Base-by-base conservation (phyloP, 2,329 filamentous ascomycete species). In the Penicillium hesseltinei region DNA sequence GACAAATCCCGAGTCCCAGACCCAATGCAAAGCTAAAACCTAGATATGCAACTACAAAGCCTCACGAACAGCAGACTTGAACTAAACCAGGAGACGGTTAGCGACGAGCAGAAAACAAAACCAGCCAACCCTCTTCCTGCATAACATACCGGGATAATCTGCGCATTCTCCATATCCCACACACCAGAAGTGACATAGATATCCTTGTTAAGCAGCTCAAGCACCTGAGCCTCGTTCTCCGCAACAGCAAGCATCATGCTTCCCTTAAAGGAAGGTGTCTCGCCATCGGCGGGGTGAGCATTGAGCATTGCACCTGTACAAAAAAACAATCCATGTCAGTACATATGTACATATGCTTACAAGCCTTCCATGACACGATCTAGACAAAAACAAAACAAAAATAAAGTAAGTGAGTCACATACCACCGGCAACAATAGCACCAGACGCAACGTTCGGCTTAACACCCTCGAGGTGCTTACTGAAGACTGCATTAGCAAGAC, bases 101-200 rank as follows among this genome's bases (percentile, higher is more conserved):
- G 56, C 55, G 59, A 38, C 5, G 10, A 35, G 3, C n/a, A 33
- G 8, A 5, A 21, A 11, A 15, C 2, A 29, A 35, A 35, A 25
- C 4, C 43, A 42, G 9, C n/a, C 19, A 27, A 4, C 13, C 10
- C 19, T 48, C 10, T 29, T 13, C 6, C 10, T 10, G 21, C 5
- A 0, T 13, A 43, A 71, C 71, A 54, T 66, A 75, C 73, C 57
- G 70, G 69, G 66, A 72, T 73, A 57, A 79, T 73, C 67, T 77
- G 66, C 61, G 72, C 84, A 66, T 89, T 89, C 36, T 87, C 83
- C 57, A 89, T 70, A 78, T 96, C 90, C 92, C 92, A 96, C 9
- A 95, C 91, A 0, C 87, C 90, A 43, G 75, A 80, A 59, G 77
- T 81, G 10, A 81, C 79, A 75, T 96, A 96, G 10, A 92, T 78